Evolutionary conservation across 23 red algal species (phyloP).

Genomic region (Cyanidiococcus yangmingshanensis): DNA sequence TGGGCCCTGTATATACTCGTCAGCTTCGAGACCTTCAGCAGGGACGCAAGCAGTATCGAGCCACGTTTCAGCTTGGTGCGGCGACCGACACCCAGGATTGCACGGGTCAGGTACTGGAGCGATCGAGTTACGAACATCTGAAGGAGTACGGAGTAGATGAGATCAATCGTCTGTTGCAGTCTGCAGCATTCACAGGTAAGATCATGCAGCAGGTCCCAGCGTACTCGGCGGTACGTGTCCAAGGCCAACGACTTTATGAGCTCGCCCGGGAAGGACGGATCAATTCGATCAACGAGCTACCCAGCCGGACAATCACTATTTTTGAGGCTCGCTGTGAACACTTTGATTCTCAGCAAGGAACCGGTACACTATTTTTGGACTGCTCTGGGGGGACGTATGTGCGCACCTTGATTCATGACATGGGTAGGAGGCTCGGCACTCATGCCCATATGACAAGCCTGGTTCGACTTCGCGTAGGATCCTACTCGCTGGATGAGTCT

Average conservation of each 20-base stretch:
- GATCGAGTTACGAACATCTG: not conserved
- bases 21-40: not conserved
- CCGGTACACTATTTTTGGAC: not conserved
- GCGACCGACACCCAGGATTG: constrained; percentile 27
- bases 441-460: constrained; percentile 6
- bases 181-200: not conserved
- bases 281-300: not conserved
- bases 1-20: constrained; percentile 6
- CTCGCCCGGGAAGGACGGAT: constrained; percentile 4
- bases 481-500: not conserved
- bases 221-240: constrained; percentile 24
- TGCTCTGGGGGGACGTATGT: constrained; percentile 12
- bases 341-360: not conserved
- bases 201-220: constrained; percentile 19
- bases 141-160: not conserved
- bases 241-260: constrained; percentile 20
- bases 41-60: constrained; percentile 20
- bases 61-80: constrained; percentile 12
- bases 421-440: not conserved
- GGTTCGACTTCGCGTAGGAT: not conserved
- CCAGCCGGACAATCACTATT: not conserved
- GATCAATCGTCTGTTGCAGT: not conserved
- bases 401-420: not conserved
- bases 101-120: not conserved
- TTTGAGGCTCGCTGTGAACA: not conserved